phyloP scores from a whole-genome alignment of 345 rosid genomes.

The Raphanus raphanistrum region DNA sequence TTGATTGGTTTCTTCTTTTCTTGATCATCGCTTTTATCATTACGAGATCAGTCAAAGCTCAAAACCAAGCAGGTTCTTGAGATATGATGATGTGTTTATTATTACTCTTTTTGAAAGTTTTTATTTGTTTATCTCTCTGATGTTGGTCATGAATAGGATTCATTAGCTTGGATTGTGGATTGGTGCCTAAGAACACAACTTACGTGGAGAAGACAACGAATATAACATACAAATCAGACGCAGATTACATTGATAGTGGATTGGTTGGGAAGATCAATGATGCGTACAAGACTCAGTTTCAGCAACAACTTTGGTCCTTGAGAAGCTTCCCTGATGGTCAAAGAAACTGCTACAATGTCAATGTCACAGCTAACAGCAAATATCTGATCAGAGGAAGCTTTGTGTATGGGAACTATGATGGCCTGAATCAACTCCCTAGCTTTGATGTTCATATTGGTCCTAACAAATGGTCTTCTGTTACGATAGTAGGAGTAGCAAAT shows the following conservation, averaged over 20 bases:
- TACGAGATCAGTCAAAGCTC: conserved; percentile 10
- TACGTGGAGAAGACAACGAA: background rate
- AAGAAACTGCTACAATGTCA: background rate
- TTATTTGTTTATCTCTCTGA: background rate
- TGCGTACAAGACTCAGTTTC: background rate
- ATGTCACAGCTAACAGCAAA: background rate
- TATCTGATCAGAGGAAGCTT: background rate
- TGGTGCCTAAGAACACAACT: background rate
- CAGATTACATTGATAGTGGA: background rate
- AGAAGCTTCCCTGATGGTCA: background rate
- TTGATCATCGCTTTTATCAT: conserved; percentile 8
- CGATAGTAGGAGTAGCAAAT: conserved; percentile 5
- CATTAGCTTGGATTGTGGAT: background rate
- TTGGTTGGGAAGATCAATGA: background rate
- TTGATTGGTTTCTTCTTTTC: conserved; percentile 5
- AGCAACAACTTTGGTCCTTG: background rate
- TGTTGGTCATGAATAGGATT: background rate
- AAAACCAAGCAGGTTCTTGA: conserved; percentile 34
- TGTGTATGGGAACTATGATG: conserved; percentile 2
- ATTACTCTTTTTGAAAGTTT: background rate
- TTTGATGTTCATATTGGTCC: conserved; percentile 52
- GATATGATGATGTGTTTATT: background rate
- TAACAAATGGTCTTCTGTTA: conserved; percentile 42
- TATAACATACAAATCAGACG: background rate
- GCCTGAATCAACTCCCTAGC: conserved; percentile 13